Evolutionary conservation across 306 rosid species (phyloP).

Genomic region (Vigna hirtella): DNA sequence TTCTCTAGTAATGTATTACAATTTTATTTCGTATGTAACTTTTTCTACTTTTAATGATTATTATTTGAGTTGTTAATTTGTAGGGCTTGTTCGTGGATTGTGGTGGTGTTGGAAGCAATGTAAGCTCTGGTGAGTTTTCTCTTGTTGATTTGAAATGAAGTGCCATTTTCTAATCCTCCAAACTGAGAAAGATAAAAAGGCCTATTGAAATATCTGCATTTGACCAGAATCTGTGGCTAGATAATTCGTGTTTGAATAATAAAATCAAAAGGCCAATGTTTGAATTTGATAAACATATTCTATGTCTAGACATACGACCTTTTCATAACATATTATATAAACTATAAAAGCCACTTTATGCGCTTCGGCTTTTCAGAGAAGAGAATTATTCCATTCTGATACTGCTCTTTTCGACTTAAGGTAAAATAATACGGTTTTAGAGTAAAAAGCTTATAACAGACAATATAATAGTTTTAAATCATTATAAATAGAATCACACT

Average conservation of each 20-base stretch:
- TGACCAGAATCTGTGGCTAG: slow-evolving; percentile 41
- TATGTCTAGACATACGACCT: slow-evolving; percentile 38
- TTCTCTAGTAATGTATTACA: slow-evolving; percentile 34
- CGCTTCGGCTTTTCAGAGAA: slow-evolving; percentile 47
- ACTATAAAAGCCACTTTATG: slow-evolving; percentile 34
- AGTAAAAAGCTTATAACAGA: background rate
- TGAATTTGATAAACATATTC: slow-evolving; percentile 25
- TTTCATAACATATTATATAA: slow-evolving; percentile 37
- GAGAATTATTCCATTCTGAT: slow-evolving; percentile 46
- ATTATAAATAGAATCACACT: slow-evolving; percentile 30
- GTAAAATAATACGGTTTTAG: slow-evolving; percentile 11
- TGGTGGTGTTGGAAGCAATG: slow-evolving; percentile 65
- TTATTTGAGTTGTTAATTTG: slow-evolving; percentile 32
- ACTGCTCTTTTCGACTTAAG: slow-evolving; percentile 39
- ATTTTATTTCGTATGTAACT: background rate
- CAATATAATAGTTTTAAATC: background rate
- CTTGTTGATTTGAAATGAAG: background rate
- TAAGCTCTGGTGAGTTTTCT: slow-evolving; percentile 73
- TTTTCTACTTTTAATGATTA: background rate
- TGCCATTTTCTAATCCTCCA: background rate
- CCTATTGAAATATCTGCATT: slow-evolving; percentile 19
- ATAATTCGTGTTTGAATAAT: slow-evolving; percentile 39
- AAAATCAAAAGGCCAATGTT: slow-evolving; percentile 22
- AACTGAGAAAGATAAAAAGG: slow-evolving; percentile 16
- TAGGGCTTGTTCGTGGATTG: slow-evolving; percentile 77